Base-by-base conservation (phyloP, 2,329 filamentous ascomycete species). In the Thelonectria blattea region DNA sequence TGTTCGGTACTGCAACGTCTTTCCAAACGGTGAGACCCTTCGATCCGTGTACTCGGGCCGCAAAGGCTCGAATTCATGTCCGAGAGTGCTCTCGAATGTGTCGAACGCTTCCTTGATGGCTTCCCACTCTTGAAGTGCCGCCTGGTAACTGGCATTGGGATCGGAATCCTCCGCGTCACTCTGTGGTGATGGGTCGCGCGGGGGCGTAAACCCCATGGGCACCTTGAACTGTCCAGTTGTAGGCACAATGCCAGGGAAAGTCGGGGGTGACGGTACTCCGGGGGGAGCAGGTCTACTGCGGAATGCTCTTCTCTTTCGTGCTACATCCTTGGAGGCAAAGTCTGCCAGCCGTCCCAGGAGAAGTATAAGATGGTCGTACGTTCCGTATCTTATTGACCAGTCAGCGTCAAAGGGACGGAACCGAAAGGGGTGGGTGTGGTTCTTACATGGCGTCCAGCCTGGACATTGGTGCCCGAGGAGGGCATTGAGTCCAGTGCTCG, bases 291-390 rank as follows among this genome's bases (percentile, higher is more conserved):
- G 71, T 41, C 69, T 72, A 11, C 73, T 73, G 48, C 72, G 75
- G 27, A 67, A 83, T 8, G 85, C 85, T 69, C 84, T 89, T 50
- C 91, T 79, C 74, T 99, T 99, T 55, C 95, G 85, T 45, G 85
- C 82, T 15, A 93, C 81, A 73, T 98, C 95, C 65, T 86, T 88
- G 1, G 88, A 86, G 2, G 89, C 85, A 74, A 97, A 98, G 66
- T 91, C 87, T 55, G 90, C 86, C 14, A 97, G 81, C 2, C 95
- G 88, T 9, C 88, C 93, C 22, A 97, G 83, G 1, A 98, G 79
- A 4, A 98, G 83, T 46, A 96, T 84, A 5, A 97, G 78, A 73
- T 97, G 92, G 73, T 99, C 95, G 66, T 91, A 92, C 0, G 92
- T 92, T 41, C 93, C 95, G 70, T 94, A 96, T 22, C 94, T 88